Conservation (phyloP, 805 yeast species). For the Ogataea sp. region DNA sequence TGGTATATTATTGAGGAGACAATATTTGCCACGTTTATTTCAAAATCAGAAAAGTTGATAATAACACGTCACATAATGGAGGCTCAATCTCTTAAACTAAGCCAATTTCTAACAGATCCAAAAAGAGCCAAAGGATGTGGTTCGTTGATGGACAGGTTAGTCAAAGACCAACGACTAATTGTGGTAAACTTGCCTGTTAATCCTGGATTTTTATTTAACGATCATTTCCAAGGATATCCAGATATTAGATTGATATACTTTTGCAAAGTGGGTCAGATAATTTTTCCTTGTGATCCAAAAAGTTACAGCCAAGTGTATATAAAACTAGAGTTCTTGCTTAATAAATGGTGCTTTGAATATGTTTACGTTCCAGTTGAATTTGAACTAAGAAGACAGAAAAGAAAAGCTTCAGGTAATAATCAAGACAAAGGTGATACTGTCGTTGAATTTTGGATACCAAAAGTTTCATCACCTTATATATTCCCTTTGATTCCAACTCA, state of each 20-base stretch:
- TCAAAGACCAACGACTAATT: too few species aligned
- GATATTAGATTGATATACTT: background rate
- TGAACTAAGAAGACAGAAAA: too few species aligned
- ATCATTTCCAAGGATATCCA: background rate
- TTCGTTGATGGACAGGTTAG: too few species aligned
- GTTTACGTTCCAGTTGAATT: background rate
- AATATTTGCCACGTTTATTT: too few species aligned
- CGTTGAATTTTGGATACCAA: background rate
- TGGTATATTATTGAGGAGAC: too few species aligned
- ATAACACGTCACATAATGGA: too few species aligned
- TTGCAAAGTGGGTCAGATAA: background rate
- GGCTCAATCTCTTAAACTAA: too few species aligned
- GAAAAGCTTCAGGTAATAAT: too few species aligned
- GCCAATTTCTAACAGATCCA: too few species aligned
- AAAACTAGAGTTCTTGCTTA: background rate
- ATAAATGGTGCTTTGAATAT: background rate
- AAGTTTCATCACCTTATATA: background rate
- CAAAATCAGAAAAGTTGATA: too few species aligned
- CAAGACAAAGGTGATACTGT: too few species aligned
- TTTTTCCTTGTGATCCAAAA: background rate
- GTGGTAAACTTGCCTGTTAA: background rate
- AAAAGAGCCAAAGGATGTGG: too few species aligned
- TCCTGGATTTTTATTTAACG: background rate
- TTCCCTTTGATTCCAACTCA: background rate
- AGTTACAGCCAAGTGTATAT: background rate